These are phyloP conservation scores for Mycena galericulata DNA, from an alignment of 768 basidiomycete species.

Conservation along the genomic window DNA sequence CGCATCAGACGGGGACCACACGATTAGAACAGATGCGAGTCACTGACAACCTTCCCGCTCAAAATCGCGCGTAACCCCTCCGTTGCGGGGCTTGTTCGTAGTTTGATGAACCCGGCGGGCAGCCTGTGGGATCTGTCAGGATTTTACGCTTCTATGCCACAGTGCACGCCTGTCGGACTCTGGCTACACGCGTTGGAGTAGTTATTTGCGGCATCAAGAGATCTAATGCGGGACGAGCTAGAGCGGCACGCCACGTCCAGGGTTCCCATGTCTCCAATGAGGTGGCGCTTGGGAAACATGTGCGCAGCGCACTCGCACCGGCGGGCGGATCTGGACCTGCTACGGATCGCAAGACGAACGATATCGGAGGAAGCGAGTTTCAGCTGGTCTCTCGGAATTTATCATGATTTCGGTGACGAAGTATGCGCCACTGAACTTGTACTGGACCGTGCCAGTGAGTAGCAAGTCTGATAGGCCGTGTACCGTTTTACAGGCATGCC, in stretches of 20 bases:
- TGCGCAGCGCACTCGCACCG: constrained; percentile 60
- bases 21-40: constrained; percentile 3
- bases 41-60: constrained; percentile 66
- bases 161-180: constrained; percentile 72
- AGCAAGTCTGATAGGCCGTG: constrained; percentile 73
- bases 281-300: constrained; percentile 14
- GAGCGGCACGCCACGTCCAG: constrained; percentile 74
- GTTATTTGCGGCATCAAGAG: constrained; percentile 40
- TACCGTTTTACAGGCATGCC: too few species aligned
- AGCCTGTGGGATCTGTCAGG: constrained; percentile 73
- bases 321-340: constrained; percentile 59
- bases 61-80: constrained; percentile 54
- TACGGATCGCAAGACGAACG: constrained; percentile 58
- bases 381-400: constrained; percentile 50
- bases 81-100: constrained; percentile 57
- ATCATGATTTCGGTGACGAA: not conserved
- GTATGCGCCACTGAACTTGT: constrained; percentile 54
- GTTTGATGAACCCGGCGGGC: constrained; percentile 71
- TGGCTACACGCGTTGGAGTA: constrained; percentile 68
- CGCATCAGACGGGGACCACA: not conserved
- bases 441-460: constrained; percentile 62
- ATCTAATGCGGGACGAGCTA: constrained; percentile 70
- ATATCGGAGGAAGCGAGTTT: constrained; percentile 57
- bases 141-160: constrained; percentile 67
- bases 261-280: constrained; percentile 77